These are phyloP conservation scores for Schwanniomyces sp. DNA, from an alignment of 805 yeast species.

Conservation along the genomic window DNA sequence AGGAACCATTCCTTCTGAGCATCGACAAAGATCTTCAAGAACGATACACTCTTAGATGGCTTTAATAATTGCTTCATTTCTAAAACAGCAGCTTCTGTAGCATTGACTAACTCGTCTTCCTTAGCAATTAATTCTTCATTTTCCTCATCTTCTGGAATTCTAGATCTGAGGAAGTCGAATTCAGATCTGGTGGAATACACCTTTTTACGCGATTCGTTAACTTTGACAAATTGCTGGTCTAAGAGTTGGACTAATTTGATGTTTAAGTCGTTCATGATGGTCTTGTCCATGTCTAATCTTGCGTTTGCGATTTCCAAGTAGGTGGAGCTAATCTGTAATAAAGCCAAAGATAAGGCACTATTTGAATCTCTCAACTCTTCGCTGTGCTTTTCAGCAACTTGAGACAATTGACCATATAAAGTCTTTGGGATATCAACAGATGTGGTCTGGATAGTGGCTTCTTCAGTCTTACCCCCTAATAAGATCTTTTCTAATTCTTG, in stretches of 20 bases:
- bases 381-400: constrained; percentile 52
- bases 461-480: constrained; percentile 27
- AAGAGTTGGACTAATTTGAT: constrained; percentile 51
- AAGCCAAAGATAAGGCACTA: constrained; percentile 52
- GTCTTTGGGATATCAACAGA: constrained; percentile 59
- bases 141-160: constrained; percentile 43
- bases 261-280: constrained; percentile 60
- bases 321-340: constrained; percentile 54
- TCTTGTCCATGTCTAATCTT: constrained; percentile 68
- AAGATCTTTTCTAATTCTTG: constrained; percentile 65
- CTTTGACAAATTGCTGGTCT: constrained; percentile 59
- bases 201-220: constrained; percentile 58
- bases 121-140: constrained; percentile 51
- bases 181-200: constrained; percentile 70
- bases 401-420: constrained; percentile 67
- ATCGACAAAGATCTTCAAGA: constrained; percentile 64
- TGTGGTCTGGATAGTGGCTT: constrained; percentile 29
- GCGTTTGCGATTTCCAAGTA: constrained; percentile 66
- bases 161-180: constrained; percentile 70
- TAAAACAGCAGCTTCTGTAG: constrained; percentile 76
- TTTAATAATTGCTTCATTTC: constrained; percentile 72
- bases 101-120: constrained; percentile 80
- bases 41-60: constrained; percentile 62
- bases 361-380: constrained; percentile 46
- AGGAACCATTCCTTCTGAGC: constrained; percentile 63